phyloP scores from a whole-genome alignment of 768 basidiomycete species.

The Pilatotrama ljubarskyi region DNA sequence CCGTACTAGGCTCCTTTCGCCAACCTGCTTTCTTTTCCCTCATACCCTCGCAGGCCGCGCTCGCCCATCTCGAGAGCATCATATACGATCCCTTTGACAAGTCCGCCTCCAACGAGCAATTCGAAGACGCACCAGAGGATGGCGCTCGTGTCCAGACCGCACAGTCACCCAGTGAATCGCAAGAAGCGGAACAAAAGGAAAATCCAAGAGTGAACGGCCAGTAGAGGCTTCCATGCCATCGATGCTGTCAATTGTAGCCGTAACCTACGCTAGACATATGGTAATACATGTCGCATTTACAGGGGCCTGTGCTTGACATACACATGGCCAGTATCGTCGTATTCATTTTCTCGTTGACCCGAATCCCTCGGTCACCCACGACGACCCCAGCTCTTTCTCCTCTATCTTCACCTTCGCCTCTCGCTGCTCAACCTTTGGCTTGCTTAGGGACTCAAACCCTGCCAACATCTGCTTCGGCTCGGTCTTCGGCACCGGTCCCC shows the following conservation, averaged over 20 bases:
- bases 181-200: neutral
- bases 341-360: slow-evolving; percentile 8
- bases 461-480: slow-evolving; percentile 23
- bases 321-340: neutral
- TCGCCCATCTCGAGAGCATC: slow-evolving; percentile 81
- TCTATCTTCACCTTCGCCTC: slow-evolving; percentile 5
- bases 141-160: neutral
- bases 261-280: slow-evolving; percentile 13
- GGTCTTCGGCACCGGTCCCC: slow-evolving; percentile 59
- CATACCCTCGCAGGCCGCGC: slow-evolving; percentile 61
- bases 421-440: neutral
- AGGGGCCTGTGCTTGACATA: neutral
- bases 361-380: slow-evolving; percentile 22
- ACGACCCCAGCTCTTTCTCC: slow-evolving; percentile 8
- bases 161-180: neutral
- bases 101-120: slow-evolving; percentile 6
- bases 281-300: slow-evolving; percentile 9
- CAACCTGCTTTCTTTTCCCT: slow-evolving; percentile 20
- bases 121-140: slow-evolving; percentile 19
- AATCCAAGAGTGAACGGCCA: neutral
- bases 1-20: slow-evolving; percentile 71
- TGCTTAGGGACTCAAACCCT: neutral
- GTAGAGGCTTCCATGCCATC: neutral
- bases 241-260: neutral
- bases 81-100: slow-evolving; percentile 54